Base-by-base conservation (phyloP, 441 rosid genomes). In the Isatis lusitanica region DNA sequence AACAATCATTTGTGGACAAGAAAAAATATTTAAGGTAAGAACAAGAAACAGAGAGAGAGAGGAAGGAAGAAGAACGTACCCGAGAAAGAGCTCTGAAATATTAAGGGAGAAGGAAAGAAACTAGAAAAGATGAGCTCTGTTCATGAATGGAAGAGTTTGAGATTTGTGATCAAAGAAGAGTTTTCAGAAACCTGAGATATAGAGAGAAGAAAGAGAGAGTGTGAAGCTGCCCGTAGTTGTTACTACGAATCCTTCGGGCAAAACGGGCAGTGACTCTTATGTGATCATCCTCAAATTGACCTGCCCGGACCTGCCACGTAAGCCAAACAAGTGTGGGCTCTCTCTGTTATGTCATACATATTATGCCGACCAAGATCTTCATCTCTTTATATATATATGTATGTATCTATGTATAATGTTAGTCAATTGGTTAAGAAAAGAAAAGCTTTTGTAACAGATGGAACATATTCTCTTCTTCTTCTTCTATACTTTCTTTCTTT, bases 261-360 rank as follows among this genome's bases (percentile, higher is more conserved):
- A 17, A 16, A 53, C 70, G 79, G 75, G 79, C 68, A 76, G 30
- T 68, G 36, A 44, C 70, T 74, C 47, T 30, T 61, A 24, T 36
- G 35, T 67, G 31, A 35, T 68, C 33, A 68, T 61, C 50, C 40
- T 63, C 61, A 16, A 30, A 42, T 64, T 39, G 61, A 50, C 71
- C 71, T 75, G 78, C 78, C 78, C 64, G 31, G 55, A 48, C 71
- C 59, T 70, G 79, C 75, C 75, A 76, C 79, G 75, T 76, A 76
- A 64, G 75, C 67, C 24, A 47, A 36, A 76, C 75, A 76, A 70
- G 31, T 76, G 75, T 76, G 79, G 75, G 66, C 69, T 60, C 56
- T 33, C 68, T 68, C 63, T 67, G 50, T 58, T 57, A 38, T 47
- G 53, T 74, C 74, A 60, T 62, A 62, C 71, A 40, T 48, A 17